Percentiles rank a stretch among this genome's conserved stretches.
phyloP scores from a whole-genome alignment of 202 grass and related monocot species.

The Carex arenaria region DNA sequence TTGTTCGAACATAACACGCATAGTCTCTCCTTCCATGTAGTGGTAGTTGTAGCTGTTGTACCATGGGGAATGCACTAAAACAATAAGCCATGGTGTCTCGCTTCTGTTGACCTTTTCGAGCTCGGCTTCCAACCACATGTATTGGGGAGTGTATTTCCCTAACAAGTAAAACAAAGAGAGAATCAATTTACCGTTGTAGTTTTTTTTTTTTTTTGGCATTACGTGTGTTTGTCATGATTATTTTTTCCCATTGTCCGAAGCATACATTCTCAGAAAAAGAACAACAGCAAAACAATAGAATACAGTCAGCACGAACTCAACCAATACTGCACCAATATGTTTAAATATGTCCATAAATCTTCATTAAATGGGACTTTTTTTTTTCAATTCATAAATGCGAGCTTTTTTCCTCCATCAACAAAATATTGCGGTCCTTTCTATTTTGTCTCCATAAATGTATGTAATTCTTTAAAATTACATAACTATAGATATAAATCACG shows the following conservation, averaged over 20 bases:
- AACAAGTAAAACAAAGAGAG: neutral
- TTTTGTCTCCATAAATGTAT: neutral
- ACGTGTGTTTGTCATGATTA: neutral
- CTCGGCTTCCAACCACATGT: conserved; percentile 41
- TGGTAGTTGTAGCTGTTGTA: conserved; percentile 52
- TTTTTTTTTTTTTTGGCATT: neutral
- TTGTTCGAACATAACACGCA: conserved; percentile 47
- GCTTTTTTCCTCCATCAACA: neutral
- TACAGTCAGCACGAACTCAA: too few species aligned
- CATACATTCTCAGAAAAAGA: too few species aligned
- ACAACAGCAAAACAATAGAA: too few species aligned
- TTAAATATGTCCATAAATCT: neutral
- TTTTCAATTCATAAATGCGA: neutral
- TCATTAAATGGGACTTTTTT: neutral
- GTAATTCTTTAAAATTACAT: neutral
- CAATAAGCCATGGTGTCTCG: conserved; percentile 46
- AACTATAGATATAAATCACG: neutral
- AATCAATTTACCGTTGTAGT: neutral
- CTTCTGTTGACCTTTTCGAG: conserved; percentile 30
- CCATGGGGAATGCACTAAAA: conserved; percentile 41
- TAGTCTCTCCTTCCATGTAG: conserved; percentile 59
- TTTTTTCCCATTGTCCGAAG: too few species aligned
- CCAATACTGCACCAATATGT: too few species aligned
- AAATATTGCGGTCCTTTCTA: neutral
- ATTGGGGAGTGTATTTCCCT: conserved; percentile 48